Conservation (phyloP, 345 rosid genomes). For the Lagerstroemia speciosa region DNA sequence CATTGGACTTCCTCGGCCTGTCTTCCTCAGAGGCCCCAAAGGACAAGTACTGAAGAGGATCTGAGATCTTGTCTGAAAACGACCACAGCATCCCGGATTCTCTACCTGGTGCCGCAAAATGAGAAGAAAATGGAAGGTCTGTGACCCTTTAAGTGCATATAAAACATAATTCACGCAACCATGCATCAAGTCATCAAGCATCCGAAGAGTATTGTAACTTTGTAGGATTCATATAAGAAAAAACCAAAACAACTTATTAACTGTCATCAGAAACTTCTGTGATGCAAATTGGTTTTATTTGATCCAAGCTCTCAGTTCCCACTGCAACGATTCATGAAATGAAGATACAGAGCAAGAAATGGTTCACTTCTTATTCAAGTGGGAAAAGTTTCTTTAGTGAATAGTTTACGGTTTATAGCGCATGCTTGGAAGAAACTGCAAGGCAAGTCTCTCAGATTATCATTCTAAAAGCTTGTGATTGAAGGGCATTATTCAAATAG, state of each 20-base stretch:
- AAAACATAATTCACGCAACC: neutral
- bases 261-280: too few species aligned
- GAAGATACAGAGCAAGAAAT: neutral
- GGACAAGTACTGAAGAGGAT: conserved; percentile 35
- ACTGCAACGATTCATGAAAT: neutral
- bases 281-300: too few species aligned
- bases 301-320: neutral
- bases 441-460: conserved; percentile 7
- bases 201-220: neutral
- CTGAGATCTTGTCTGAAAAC: conserved; percentile 33
- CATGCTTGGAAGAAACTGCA: conserved; percentile 7
- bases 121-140: conserved; percentile 14
- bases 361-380: neutral
- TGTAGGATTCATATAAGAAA: too few species aligned
- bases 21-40: conserved; percentile 59
- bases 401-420: neutral
- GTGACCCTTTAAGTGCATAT: neutral
- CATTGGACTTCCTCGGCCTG: conserved; percentile 34
- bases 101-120: conserved; percentile 1
- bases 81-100: conserved; percentile 37
- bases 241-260: too few species aligned
- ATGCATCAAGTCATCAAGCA: conserved; percentile 4
- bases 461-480: conserved; percentile 5
- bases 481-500: neutral
- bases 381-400: conserved; percentile 4